These are phyloP conservation scores for Neonectria neomacrospora DNA, from an alignment of 2,329 filamentous ascomycete genomes.

Conservation along the genomic window DNA sequence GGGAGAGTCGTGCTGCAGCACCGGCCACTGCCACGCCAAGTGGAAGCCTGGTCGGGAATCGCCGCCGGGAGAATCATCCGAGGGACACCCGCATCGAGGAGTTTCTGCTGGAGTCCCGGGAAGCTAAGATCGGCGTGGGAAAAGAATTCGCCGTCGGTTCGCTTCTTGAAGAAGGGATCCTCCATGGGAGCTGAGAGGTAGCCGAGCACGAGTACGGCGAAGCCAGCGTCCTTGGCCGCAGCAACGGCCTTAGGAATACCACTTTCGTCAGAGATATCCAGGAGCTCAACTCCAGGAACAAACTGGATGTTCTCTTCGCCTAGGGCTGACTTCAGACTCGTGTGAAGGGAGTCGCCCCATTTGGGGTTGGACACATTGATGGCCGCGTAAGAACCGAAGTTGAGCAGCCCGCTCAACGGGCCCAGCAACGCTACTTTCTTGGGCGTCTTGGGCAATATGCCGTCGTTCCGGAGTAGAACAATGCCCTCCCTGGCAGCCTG, in stretches of 20 bases:
- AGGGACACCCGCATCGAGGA: constrained; percentile 54
- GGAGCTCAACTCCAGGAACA: constrained; percentile 28
- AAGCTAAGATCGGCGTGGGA: constrained; percentile 47
- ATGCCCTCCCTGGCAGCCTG: constrained; percentile 46
- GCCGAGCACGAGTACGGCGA: constrained; percentile 47
- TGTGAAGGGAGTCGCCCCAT: constrained; percentile 34
- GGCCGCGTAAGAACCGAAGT: constrained; percentile 34
- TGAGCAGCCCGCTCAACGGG: constrained; percentile 44
- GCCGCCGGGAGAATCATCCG: constrained; percentile 69
- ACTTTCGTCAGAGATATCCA: constrained; percentile 33
- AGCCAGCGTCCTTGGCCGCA: constrained; percentile 43
- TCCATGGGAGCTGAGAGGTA: constrained; percentile 43
- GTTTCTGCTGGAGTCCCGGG: constrained; percentile 49
- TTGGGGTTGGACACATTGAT: constrained; percentile 30
- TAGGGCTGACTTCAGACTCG: constrained; percentile 28
- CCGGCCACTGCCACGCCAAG: constrained; percentile 52
- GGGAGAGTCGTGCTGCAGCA: constrained; percentile 34
- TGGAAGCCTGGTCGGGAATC: constrained; percentile 66
- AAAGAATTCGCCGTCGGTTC: constrained; percentile 50
- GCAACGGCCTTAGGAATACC: constrained; percentile 39
- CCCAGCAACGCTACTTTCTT: constrained; percentile 34
- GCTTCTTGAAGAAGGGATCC: constrained; percentile 41
- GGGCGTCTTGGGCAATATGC: constrained; percentile 62
- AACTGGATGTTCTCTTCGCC: constrained; percentile 32
- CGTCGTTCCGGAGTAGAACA: constrained; percentile 73